These are phyloP conservation scores for Elongisporangium prolatum DNA, from an alignment of 352 stramenopile species.

Conservation along the genomic window DNA sequence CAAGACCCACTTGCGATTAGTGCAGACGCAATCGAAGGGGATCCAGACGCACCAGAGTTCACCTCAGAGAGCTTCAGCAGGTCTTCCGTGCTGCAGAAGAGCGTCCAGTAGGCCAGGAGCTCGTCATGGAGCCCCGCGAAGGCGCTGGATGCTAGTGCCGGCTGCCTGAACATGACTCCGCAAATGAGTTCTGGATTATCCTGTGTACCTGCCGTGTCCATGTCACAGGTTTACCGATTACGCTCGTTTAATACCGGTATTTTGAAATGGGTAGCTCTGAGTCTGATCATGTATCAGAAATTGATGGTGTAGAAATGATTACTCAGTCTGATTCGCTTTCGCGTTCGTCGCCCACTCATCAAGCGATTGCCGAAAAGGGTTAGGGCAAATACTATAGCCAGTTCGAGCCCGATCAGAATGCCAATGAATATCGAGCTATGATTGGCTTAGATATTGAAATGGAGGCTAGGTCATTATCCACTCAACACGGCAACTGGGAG, in stretches of 20 bases:
- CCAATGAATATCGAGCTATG: neutral
- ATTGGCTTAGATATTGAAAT: neutral
- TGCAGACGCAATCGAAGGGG: too few species aligned
- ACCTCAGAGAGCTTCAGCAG: slow-evolving; percentile 58
- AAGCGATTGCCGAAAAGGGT: neutral
- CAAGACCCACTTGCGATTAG: slow-evolving; percentile 8
- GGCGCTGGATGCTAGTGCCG: slow-evolving; percentile 45
- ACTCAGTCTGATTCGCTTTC: neutral
- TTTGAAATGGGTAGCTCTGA: neutral
- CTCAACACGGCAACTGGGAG: neutral
- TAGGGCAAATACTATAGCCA: neutral
- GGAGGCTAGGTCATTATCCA: neutral
- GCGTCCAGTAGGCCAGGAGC: slow-evolving; percentile 68
- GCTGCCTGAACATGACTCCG: slow-evolving; percentile 49
- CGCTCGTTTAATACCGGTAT: neutral
- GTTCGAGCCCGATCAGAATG: neutral
- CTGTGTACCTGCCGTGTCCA: neutral
- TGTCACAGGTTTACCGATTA: neutral
- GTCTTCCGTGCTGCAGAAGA: slow-evolving; percentile 63
- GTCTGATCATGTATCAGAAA: neutral
- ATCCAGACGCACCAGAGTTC: slow-evolving; percentile 47
- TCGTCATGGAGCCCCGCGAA: slow-evolving; percentile 71
- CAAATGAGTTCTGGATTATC: neutral
- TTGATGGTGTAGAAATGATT: neutral
- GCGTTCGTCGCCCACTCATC: neutral